Conservation (phyloP, 306 rosid genomes). For the Fragaria iinumae region DNA sequence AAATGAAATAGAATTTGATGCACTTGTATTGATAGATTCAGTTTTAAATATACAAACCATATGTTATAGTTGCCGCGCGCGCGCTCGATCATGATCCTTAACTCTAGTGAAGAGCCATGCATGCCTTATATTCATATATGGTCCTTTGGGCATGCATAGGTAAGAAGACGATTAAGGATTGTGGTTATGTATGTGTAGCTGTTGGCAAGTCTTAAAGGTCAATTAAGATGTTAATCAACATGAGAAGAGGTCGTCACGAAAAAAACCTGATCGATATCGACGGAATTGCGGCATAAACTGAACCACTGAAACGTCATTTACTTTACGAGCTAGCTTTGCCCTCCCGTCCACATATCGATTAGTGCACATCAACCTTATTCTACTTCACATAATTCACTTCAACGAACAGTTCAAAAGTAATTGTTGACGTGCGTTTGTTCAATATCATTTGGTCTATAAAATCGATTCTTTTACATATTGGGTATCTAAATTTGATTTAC, state of each 20-base stretch:
- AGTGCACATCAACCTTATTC: neutral
- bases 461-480: no score
- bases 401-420: neutral
- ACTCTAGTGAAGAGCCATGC: neutral
- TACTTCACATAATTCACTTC: neutral
- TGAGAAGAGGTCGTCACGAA: neutral
- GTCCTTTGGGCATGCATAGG: neutral
- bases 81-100: neutral
- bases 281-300: neutral
- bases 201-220: constrained; percentile 3
- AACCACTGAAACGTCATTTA: neutral
- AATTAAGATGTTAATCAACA: neutral
- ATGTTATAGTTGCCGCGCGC: neutral
- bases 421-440: no score
- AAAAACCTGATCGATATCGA: neutral
- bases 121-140: neutral
- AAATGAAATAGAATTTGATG: neutral
- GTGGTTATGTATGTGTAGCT: neutral
- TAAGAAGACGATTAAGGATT: neutral
- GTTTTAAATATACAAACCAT: neutral
- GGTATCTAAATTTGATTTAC: no score
- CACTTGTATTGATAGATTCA: neutral
- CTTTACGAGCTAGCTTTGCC: neutral
- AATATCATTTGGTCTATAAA: no score
- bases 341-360: neutral